Base-by-base conservation (phyloP, 208 protist species). In the Trypanosoma brucei region DNA sequence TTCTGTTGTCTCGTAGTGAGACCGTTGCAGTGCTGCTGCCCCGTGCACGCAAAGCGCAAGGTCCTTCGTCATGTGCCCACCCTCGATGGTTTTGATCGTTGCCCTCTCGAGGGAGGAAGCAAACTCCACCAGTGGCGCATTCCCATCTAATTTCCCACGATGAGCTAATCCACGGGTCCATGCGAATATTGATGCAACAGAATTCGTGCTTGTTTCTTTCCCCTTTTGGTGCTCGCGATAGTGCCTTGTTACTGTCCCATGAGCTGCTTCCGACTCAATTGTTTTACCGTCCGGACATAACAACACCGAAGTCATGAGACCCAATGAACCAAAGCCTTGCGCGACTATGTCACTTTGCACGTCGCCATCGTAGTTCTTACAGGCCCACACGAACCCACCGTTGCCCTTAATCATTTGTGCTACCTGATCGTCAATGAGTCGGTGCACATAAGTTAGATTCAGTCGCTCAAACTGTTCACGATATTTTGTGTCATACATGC, bases 301-400 rank as follows among this genome's bases (percentile, higher is more conserved):
- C n/a, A 99, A 82, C 11, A 99, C 97, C 11, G 92, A 98, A 3
- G 98, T 99, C 98, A 99, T 99, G 40, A 99, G 79, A 51, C 98
- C 98, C 5, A 99, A 84, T 6, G 95, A 98, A 62, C 97, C 97
- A 64, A 91, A 99, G 54, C 97, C 97, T 84, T 98, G 91, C 35
- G 96, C 97, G n/a, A 98, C 96, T 35, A 97, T 93, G 72, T 99
- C 98, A 45, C 92, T 98, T 84, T 99, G 97, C 40, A 99, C 98
- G 72, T 99, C 98, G 35, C 98, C 98, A 70, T 99, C 98, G 80
- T 99, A 99, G 85, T 99, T 99, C 84, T 99, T 99, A 81, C 97
- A 99, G 8, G 97, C 97, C 97, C 97, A 98, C 39, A 98, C 94
- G 65, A 98, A 98, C 37, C 96, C 92, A 55, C 92, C 92, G 46